Evolutionary conservation across 1,284 basidiomycete species (phyloP), one percentile per base, ranked within the genome.

Genomic region (Fistulina hepatica): DNA sequence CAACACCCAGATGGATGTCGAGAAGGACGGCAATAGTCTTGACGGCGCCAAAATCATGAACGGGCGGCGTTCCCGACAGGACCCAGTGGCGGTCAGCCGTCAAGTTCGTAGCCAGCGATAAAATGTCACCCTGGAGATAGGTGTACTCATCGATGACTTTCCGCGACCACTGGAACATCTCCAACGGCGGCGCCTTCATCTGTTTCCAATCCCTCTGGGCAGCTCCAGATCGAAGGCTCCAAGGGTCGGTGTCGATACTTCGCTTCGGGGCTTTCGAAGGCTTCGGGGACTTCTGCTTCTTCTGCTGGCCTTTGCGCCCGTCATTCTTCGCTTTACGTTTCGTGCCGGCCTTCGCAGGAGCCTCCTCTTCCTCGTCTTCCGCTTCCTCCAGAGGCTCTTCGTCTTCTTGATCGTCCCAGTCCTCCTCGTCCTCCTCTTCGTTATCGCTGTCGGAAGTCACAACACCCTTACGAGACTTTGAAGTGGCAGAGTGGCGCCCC

Each of bases 121-220:
- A 79, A 6, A 79, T 69, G 49, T 84, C 79, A 37, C 83, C 88
- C 24, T 83, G 78, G 11, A 94, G 69, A 54, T 97, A 97, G 1
- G 92, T 94, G 58, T 94, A 97, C 57, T 97, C 92, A 60, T 97
- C 93, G 33, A 95, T 80, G 36, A 95, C 82, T 34, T 88, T 74
- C 3, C 92, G 81, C 6, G 84, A 69, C 56, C 86, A 94, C 57
- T 89, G 73, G 71, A 97, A 95, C 70, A 92, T 84, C 58, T 94
- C 89, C 36, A 95, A 61, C 10, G 90, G 81, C 1, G 91, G 90
- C 0, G 76, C 72, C 33, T 74, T 70, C 76, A 93, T 82, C 49
- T 78, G 61, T 17, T 66, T 79, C 80, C 80, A 93, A 50, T 94
- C 77, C 38, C 67, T 67, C 50, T 71, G 67, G 4, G 88, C 85